These are phyloP conservation scores for Moricandia moricandioides DNA, from an alignment of 345 rosid genomes.

Conservation along the genomic window DNA sequence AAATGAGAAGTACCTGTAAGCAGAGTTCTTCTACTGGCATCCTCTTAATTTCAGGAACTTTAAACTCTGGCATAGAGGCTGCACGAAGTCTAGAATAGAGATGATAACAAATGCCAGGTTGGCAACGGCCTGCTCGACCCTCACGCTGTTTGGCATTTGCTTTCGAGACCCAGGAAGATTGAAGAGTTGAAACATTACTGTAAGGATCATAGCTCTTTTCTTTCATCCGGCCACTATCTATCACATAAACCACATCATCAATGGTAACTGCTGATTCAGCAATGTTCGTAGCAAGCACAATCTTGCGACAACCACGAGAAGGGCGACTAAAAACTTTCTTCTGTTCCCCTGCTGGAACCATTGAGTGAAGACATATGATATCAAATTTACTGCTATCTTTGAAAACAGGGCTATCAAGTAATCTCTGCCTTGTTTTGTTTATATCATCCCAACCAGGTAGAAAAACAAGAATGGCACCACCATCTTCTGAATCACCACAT, in stretches of 20 bases:
- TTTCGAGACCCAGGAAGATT: constrained; percentile 87
- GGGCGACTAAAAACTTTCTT: constrained; percentile 78
- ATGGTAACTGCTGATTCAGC: constrained; percentile 91
- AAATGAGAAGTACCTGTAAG: constrained; percentile 58
- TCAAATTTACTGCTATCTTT: constrained; percentile 54
- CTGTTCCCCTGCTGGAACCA: constrained; percentile 86
- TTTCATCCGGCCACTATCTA: constrained; percentile 96
- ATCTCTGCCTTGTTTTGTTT: constrained; percentile 57
- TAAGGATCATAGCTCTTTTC: constrained; percentile 95
- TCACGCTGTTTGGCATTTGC: constrained; percentile 95
- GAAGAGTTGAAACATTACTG: constrained; percentile 84
- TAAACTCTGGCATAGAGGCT: constrained; percentile 74
- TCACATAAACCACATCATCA: constrained; percentile 94
- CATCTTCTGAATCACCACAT: constrained; percentile 67
- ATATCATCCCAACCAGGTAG: constrained; percentile 99
- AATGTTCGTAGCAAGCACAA: constrained; percentile 84
- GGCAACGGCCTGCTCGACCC: constrained; percentile 97
- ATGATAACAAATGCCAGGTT: constrained; percentile 93
- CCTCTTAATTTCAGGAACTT: constrained; percentile 87
- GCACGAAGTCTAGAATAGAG: constrained; percentile 79
- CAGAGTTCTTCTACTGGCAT: constrained; percentile 94
- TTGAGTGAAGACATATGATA: constrained; percentile 82
- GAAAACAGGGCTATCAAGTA: constrained; percentile 56
- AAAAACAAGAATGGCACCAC: constrained; percentile 83
- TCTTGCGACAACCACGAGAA: constrained; percentile 79